Evolutionary conservation across 1,284 basidiomycete species (phyloP).

Genomic region (Apiotrichum veenhuisii): DNA sequence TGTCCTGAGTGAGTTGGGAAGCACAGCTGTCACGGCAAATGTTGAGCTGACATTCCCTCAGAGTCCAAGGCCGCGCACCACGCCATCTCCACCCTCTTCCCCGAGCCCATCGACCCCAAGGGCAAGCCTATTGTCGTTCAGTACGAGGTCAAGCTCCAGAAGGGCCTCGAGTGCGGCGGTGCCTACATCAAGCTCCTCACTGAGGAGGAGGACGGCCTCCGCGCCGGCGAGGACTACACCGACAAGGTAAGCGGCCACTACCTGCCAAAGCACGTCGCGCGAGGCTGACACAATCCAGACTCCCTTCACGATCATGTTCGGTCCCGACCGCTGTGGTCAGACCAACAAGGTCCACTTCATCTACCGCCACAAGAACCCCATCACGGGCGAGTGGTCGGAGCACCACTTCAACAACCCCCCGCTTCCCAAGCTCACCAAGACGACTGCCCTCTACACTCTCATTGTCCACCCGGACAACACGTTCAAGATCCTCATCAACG

Average conservation of each 20-base stretch:
- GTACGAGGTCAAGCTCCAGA: conserved; percentile 99
- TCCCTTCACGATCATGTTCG: conserved; percentile 97
- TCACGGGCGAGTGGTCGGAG: conserved; percentile 89
- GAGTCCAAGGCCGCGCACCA: conserved; percentile 59
- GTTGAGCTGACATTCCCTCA: conserved; percentile 19
- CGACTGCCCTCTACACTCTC: conserved; percentile 88
- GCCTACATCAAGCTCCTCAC: conserved; percentile 94
- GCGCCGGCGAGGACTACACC: conserved; percentile 88
- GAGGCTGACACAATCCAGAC: conserved; percentile 54
- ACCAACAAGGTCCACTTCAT: conserved; percentile 81
- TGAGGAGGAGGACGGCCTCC: conserved; percentile 67
- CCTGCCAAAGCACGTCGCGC: too few species aligned
- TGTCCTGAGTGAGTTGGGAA: conserved; percentile 61
- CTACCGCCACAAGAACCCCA: conserved; percentile 92
- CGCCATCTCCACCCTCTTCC: conserved; percentile 92
- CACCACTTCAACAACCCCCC: conserved; percentile 87
- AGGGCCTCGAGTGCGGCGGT: conserved; percentile 98
- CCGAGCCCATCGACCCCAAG: conserved; percentile 68
- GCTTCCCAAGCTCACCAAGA: conserved; percentile 79
- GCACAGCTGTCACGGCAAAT: not conserved
- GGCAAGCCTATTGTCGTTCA: conserved; percentile 90
- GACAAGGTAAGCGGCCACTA: conserved; percentile 60
- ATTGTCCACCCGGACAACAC: conserved; percentile 93
- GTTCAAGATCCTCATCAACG: conserved; percentile 89
- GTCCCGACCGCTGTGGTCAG: conserved; percentile 59